Evolutionary conservation across 208 protist genomes (phyloP), one percentile per base, ranked within the genome.

Genomic region (Wallacemonas sp.): DNA sequence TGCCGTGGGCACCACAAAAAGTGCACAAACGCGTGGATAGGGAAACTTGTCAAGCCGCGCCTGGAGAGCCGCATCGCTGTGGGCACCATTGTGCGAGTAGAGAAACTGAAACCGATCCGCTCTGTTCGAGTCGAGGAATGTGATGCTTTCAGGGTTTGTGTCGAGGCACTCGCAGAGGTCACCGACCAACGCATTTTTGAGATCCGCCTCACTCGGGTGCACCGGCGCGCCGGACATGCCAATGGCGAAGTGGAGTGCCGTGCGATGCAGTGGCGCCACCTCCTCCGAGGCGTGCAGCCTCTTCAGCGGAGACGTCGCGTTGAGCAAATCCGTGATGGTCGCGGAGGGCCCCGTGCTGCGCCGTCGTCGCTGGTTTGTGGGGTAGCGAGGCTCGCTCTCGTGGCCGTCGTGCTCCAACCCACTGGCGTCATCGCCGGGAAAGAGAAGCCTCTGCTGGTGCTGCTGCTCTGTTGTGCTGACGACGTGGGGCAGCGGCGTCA

Each of bases 151-250:
- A 14, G 52, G 52, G 5, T 11, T 26, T 5, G 52, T 58, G 29
- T 58, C 52, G n/a, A 58, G n/a, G 52, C 52, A 58, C 16, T 58
- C 52, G 52, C 52, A 58, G 29, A 58, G 29, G 19, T 58, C 52
- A 11, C 52, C 52, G 19, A 58, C 29, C 52, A 58, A 1, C 5
- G 52, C 52, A 14, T 4, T 30, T 17, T 9, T 34, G n/a, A 58
- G 30, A 4, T 9, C 52, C 6, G 52, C 52, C 32, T 58, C 52
- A 3, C 29, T 27, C 9, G 52, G 52, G 9, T 30, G 52, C 5
- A 58, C 30, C 4, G 52, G 52, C 14, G 52, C 52, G 30, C 52
- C 52, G 26, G 52, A 24, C 52, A 58, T 58, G 19, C 52, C 52
- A 39, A 58, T 58, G 29, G 52, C 52, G 29, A 58, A 58, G 52